These are phyloP conservation scores for Alternaria arbusti DNA, from an alignment of 2,329 filamentous ascomycete species.

Conservation along the genomic window DNA sequence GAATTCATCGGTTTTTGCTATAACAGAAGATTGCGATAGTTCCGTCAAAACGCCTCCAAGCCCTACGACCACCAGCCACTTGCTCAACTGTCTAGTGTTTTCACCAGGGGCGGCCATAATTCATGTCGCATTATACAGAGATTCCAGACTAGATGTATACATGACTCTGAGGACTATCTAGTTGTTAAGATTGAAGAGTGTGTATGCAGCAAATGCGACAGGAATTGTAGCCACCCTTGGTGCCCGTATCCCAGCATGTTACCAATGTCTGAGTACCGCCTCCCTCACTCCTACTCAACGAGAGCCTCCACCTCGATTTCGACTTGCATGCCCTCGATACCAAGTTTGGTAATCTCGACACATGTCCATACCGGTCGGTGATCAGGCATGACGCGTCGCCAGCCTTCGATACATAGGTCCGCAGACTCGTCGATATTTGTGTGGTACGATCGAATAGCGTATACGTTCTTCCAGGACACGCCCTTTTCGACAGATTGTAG, in stretches of 20 bases:
- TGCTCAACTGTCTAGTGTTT: not conserved
- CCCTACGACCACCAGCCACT: not conserved
- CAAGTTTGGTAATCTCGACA: constrained; percentile 16
- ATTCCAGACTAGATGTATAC: not conserved
- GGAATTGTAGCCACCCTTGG: not conserved
- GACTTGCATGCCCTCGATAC: constrained; percentile 15
- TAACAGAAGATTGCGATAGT: not conserved
- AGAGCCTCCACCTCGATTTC: constrained; percentile 21
- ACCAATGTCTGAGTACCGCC: not conserved
- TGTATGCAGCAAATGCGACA: not conserved
- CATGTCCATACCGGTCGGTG: constrained; percentile 20
- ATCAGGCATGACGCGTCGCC: constrained; percentile 13
- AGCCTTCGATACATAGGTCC: not conserved
- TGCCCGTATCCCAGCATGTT: not conserved
- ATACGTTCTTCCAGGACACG: constrained; percentile 54
- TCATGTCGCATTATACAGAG: not conserved
- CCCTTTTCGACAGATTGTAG: constrained; percentile 9
- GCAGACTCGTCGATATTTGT: constrained; percentile 7
- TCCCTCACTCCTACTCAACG: not conserved
- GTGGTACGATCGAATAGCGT: constrained; percentile 16
- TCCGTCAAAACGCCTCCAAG: not conserved
- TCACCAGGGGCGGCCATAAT: not conserved
- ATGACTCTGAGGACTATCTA: not conserved
- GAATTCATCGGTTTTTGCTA: not conserved
- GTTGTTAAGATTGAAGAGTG: not conserved